phyloP scores from a whole-genome alignment of 352 stramenopile genomes.

The Globisporangium radiosum region DNA sequence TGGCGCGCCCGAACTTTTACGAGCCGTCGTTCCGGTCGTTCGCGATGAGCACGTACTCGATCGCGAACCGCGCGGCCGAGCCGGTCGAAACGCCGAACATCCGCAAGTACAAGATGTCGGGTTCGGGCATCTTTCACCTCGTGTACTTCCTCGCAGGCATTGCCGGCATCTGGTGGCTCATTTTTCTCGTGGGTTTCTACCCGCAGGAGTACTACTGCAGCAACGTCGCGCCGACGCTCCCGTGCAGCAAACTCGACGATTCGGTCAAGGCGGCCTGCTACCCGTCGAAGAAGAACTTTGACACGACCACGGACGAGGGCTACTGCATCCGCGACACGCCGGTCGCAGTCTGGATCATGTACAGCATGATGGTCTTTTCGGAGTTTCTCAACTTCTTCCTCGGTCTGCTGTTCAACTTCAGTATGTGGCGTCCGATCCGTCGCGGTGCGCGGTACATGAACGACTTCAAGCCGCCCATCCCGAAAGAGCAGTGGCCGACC shows the following conservation, averaged over 20 bases:
- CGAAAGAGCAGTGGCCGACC: slow-evolving; percentile 84
- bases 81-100: slow-evolving; percentile 87
- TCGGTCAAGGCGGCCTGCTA: slow-evolving; percentile 47
- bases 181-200: slow-evolving; percentile 77
- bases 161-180: slow-evolving; percentile 70
- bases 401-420: slow-evolving; percentile 86
- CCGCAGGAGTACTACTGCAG: slow-evolving; percentile 77
- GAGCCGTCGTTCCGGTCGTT: slow-evolving; percentile 87
- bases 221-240: slow-evolving; percentile 59
- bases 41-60: slow-evolving; percentile 86
- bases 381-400: slow-evolving; percentile 87
- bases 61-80: slow-evolving; percentile 81
- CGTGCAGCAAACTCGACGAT: slow-evolving; percentile 47
- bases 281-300: slow-evolving; percentile 70
- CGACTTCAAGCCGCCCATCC: slow-evolving; percentile 86
- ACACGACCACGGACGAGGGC: slow-evolving; percentile 44
- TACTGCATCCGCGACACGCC: slow-evolving; percentile 78
- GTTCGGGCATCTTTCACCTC: slow-evolving; percentile 76
- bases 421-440: slow-evolving; percentile 87
- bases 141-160: slow-evolving; percentile 76
- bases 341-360: slow-evolving; percentile 72
- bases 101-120: slow-evolving; percentile 89
- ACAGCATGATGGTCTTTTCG: slow-evolving; percentile 79
- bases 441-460: slow-evolving; percentile 84
- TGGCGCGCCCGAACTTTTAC: slow-evolving; percentile 75